Evolutionary conservation across 768 basidiomycete species (phyloP), one percentile per base, ranked within the genome.

Genomic region (Russula dissimulans): DNA sequence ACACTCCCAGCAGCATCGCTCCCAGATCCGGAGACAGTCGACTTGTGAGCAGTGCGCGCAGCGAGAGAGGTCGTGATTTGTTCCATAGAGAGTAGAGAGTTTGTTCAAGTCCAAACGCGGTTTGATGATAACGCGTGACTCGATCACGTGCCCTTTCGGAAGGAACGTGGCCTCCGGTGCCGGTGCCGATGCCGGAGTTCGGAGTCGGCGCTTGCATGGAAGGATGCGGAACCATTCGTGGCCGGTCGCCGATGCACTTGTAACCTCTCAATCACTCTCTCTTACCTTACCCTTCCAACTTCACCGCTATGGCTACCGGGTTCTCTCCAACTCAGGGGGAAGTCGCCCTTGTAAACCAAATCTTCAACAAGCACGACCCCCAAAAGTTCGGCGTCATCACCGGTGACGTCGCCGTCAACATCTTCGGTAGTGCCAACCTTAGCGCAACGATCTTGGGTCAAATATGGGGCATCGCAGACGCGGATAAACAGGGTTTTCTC

Each of bases 401-500:
- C 15, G 95, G 95, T 68, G 93, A 95, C 64, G 84, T 87, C 67
- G 97, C 95, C 54, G 86, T 97, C 70, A 83, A 81, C 70, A 78
- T 95, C 61, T 92, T 98, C 68, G 79, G 83, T 61, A 87, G 89
- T 59, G 87, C 95, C 55, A 86, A 89, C 69, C 82, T 98, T 61
- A 75, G 83, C 42, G 85, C 91, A 9, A 76, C 80, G 17, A 79
- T 81, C 39, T 84, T 99, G 63, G 91, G 95, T 47, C 91, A 97
- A 75, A 87, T 99, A 64, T 99, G 97, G 95, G 81, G 77, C 60
- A 75, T 98, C 60, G 86, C 93, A 52, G 97, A 99, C 76, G 85
- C 89, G 57, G 86, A 94, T 36, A 95, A 97, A 77, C 90, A 90
- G 62, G 97, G 97, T 2, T 93, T 86, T 75, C 81, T 99, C 56